Conservation (phyloP, 2,329 filamentous ascomycete genomes). For the Parastagonospora avenae region DNA sequence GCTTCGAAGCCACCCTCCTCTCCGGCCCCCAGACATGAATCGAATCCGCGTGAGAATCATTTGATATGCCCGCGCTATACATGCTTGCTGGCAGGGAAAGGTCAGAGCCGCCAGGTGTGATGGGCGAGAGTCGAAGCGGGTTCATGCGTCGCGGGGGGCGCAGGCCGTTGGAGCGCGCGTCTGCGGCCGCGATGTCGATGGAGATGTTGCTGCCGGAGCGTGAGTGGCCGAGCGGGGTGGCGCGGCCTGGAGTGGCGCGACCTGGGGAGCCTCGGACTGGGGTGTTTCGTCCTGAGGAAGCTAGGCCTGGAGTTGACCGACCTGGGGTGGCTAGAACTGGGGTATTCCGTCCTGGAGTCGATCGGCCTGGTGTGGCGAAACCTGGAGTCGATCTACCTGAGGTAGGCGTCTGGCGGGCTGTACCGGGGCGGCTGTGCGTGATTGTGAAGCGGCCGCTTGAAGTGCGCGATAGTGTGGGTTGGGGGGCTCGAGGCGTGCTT, state of each 20-base stretch:
- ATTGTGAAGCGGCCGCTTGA: neutral
- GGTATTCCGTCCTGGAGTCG: too few species aligned
- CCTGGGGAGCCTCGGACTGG: neutral
- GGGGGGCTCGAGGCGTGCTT: slow-evolving; percentile 3
- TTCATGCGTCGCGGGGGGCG: slow-evolving; percentile 17
- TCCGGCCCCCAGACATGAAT: slow-evolving; percentile 4
- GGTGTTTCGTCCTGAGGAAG: neutral
- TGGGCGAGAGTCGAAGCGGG: slow-evolving; percentile 26
- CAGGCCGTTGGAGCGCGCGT: neutral
- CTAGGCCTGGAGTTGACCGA: too few species aligned
- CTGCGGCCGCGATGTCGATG: slow-evolving; percentile 4
- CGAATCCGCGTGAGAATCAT: slow-evolving; percentile 2
- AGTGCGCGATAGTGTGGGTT: slow-evolving; percentile 6
- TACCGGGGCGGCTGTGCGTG: neutral
- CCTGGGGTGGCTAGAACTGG: too few species aligned
- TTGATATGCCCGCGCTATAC: slow-evolving; percentile 10
- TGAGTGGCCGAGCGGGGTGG: slow-evolving; percentile 12
- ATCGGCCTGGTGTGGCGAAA: neutral
- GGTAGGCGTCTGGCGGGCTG: neutral
- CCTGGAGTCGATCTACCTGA: neutral
- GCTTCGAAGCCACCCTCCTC: slow-evolving; percentile 27
- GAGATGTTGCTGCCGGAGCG: slow-evolving; percentile 15
- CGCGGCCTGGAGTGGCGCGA: neutral
- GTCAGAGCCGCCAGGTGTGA: slow-evolving; percentile 16
- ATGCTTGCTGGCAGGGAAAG: slow-evolving; percentile 1